A percentile compares a stretch with the other conserved stretches of the same genome.
Evolutionary conservation across 1,284 basidiomycete species (phyloP).

Genomic region (Erythrobasidium hasegawianum): DNA sequence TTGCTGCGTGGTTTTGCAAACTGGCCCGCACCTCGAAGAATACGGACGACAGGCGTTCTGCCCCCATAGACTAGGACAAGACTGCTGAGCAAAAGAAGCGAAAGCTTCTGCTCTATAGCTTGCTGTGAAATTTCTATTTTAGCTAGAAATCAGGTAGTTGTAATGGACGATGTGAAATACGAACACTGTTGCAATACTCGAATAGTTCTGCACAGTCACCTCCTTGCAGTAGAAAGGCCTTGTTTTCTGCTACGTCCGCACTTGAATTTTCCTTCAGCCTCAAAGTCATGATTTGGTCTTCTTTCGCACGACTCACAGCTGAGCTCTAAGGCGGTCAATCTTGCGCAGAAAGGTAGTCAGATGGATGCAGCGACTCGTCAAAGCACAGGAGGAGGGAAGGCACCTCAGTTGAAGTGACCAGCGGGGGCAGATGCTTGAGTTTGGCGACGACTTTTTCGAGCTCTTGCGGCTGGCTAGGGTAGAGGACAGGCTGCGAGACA

Average conservation of each 20-base stretch:
- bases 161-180: too few relatives aligned
- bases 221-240: conserved; percentile 91
- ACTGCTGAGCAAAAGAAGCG: conserved; percentile 89
- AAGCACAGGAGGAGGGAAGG: conserved; percentile 17
- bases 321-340: conserved; percentile 80
- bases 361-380: neutral
- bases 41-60: conserved; percentile 82
- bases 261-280: too few relatives aligned
- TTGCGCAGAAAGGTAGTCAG: conserved; percentile 48
- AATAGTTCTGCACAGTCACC: conserved; percentile 66
- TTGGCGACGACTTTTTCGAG: conserved; percentile 55
- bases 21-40: conserved; percentile 80
- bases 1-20: conserved; percentile 68
- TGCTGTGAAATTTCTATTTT: conserved; percentile 61
- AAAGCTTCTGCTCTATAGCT: conserved; percentile 90
- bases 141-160: too few relatives aligned
- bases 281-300: too few relatives aligned
- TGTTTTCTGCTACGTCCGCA: conserved; percentile 73
- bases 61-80: conserved; percentile 86
- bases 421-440: conserved; percentile 70
- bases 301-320: conserved; percentile 53
- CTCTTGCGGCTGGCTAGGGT: conserved; percentile 28
- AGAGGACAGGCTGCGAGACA: conserved; percentile 58
- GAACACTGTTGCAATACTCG: conserved; percentile 48
- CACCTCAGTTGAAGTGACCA: conserved; percentile 85